phyloP scores from a whole-genome alignment of 2,329 filamentous ascomycete genomes.

The Colletotrichum trifolii region DNA sequence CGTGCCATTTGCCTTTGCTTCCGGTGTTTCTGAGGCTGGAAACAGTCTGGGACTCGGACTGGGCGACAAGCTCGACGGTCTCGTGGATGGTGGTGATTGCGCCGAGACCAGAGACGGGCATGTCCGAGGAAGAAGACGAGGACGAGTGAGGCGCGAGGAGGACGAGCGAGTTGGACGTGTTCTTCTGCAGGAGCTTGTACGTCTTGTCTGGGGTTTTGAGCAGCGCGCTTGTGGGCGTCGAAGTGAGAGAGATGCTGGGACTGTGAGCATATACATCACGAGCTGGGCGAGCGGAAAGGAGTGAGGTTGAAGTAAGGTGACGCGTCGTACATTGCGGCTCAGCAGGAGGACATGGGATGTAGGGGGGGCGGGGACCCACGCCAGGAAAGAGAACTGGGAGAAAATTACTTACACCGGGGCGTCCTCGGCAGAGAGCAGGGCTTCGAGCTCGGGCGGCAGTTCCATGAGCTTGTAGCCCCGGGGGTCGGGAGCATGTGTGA shows the following conservation, averaged over 20 bases:
- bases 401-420: constrained; percentile 60
- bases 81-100: constrained; percentile 69
- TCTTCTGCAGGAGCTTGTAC: constrained; percentile 73
- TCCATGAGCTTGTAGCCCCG: constrained; percentile 70
- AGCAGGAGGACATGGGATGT: constrained; percentile 5
- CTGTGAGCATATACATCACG: neutral
- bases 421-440: constrained; percentile 63
- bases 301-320: constrained; percentile 9
- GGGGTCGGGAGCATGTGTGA: constrained; percentile 61
- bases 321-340: constrained; percentile 23
- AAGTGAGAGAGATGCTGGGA: constrained; percentile 59
- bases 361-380: neutral
- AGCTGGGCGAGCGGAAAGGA: neutral
- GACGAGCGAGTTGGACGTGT: constrained; percentile 74
- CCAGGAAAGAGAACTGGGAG: neutral
- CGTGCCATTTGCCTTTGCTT: constrained; percentile 68
- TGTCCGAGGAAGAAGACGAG: constrained; percentile 31
- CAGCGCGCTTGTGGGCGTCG: constrained; percentile 61
- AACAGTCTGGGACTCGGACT: constrained; percentile 43
- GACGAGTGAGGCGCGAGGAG: constrained; percentile 55
- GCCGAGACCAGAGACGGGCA: constrained; percentile 50
- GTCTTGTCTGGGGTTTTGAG: constrained; percentile 63
- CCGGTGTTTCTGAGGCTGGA: constrained; percentile 43
- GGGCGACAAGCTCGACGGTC: constrained; percentile 68
- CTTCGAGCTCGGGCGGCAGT: constrained; percentile 68